phyloP scores from a whole-genome alignment of 2,329 filamentous ascomycete species.

The Penicillium sp. region DNA sequence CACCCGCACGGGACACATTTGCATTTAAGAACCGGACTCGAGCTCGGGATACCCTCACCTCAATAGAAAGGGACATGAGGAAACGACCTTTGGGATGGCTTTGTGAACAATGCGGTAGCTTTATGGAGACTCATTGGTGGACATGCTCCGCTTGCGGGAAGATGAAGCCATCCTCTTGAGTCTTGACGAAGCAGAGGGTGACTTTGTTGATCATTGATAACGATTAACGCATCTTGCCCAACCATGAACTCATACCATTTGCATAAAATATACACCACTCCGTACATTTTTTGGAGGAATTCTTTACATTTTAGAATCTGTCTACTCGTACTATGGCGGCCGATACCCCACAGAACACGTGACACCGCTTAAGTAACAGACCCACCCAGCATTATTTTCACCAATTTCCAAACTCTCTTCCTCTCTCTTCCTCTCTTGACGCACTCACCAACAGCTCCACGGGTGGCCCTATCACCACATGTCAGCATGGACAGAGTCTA shows the following conservation, averaged over 20 bases:
- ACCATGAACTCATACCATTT: not conserved
- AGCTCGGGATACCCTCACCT: conserved; percentile 42
- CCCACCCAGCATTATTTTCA: conserved; percentile 23
- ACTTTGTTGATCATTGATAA: not conserved
- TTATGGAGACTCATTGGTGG: conserved; percentile 69
- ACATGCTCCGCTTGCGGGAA: conserved; percentile 64
- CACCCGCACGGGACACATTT: conserved; percentile 18
- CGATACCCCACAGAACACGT: conserved; percentile 8
- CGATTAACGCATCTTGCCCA: not conserved
- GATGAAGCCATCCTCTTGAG: conserved; percentile 59
- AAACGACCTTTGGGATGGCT: conserved; percentile 61
- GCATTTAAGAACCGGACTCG: conserved; percentile 35
- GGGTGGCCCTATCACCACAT: conserved; percentile 1
- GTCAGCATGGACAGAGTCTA: conserved; percentile 12
- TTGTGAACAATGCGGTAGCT: conserved; percentile 61
- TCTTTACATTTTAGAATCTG: too few relatives aligned
- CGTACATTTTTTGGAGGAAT: too few relatives aligned
- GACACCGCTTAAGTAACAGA: conserved; percentile 20
- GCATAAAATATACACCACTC: too few relatives aligned
- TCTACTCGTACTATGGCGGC: too few relatives aligned
- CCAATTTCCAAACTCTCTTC: conserved; percentile 7
- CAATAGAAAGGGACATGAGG: conserved; percentile 46
- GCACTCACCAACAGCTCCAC: not conserved
- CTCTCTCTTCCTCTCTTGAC: conserved; percentile 6
- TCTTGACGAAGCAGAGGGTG: not conserved